Evolutionary conservation across 1,284 basidiomycete genomes (phyloP), one percentile per base, ranked within the genome.

Genomic region (Bjerkandera adusta): DNA sequence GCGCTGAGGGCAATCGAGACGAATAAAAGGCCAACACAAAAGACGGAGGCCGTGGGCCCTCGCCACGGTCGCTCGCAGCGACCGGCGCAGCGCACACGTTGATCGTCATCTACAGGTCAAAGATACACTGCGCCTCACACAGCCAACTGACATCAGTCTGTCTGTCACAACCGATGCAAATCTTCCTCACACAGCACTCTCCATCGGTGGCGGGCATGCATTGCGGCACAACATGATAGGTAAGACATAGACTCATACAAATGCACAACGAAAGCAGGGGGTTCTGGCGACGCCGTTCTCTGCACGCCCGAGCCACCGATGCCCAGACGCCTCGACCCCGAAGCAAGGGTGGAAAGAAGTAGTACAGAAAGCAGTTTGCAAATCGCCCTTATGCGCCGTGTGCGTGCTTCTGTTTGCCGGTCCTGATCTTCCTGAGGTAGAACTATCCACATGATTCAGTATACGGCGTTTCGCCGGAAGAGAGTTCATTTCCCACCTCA

Each of bases 341-440:
- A 43, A 53, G 50, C 48, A 47, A 40, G 30, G 48, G 36, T 21
- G 34, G 43, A 56, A 32, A 11, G 8, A 21, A n/a, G 22, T 20
- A 32, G 27, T 33, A 42, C 20, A 34, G 18, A 34, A 11, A 18
- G 20, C 12, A 43, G 35, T 29, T 22, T 25, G 30, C 30, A 41
- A 15, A 21, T 3, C 24, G 39, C 13, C 36, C 59, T 67, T 56
- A 76, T 59, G 72, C 72, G 45, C 63, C 71, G 61, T 79, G 81
- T 41, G 80, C 85, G 71, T 96, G 93, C 81, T 94, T 96, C 76
- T 91, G 87, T 79, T 96, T 96, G 70, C 89, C 87, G 56, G 88
- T 78, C 70, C 89, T 85, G 71, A 97, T 76, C 71, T 93, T 95
- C 76, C 90, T 84, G 63, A 92, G 70, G 79, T 96, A 97, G 76